A percentile compares a stretch with the other conserved stretches of the same genome.
Conservation (phyloP, 2,329 filamentous ascomycete genomes). For the Trichoderma citrinoviride region DNA sequence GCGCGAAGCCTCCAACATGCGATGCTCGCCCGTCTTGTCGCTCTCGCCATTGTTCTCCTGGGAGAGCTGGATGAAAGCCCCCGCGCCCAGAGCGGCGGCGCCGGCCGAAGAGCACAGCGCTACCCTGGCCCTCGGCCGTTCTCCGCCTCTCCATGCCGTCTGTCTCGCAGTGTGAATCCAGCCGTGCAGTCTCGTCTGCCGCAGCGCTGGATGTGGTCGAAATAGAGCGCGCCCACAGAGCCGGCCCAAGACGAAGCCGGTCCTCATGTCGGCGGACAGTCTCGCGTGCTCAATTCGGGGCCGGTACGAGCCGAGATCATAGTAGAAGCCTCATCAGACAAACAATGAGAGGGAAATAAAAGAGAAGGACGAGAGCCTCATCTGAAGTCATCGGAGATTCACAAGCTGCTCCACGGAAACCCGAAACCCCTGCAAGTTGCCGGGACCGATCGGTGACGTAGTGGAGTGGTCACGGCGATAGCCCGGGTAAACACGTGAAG, state of each 20-base stretch:
- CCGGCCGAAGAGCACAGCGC: conserved; percentile 42
- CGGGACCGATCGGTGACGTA: conserved; percentile 26
- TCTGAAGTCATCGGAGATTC: conserved; percentile 1
- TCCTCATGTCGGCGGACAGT: conserved; percentile 45
- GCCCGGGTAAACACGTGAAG: conserved; percentile 31
- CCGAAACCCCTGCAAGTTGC: background rate
- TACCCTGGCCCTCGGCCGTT: conserved; percentile 26
- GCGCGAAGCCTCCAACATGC: conserved; percentile 82
- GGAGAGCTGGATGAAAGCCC: conserved; percentile 57
- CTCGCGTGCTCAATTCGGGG: conserved; percentile 9
- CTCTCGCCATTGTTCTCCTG: conserved; percentile 51
- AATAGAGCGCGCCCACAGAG: conserved; percentile 42
- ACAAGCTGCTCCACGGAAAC: conserved; percentile 5
- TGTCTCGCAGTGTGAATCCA: conserved; percentile 29
- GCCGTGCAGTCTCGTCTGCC: conserved; percentile 27
- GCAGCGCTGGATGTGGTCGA: conserved; percentile 28
- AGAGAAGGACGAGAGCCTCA: background rate
- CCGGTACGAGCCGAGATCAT: conserved; percentile 2
- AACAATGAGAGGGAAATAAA: background rate
- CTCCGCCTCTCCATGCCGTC: conserved; percentile 29
- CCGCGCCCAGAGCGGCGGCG: conserved; percentile 49
- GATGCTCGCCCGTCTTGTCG: conserved; percentile 69
- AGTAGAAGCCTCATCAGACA: background rate
- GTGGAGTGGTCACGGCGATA: conserved; percentile 26
- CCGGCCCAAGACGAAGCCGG: conserved; percentile 43